Evolutionary conservation across 2,329 filamentous ascomycete genomes (phyloP), one percentile per base, ranked within the genome.

Genomic region (Myriosclerotinia scirpicola): DNA sequence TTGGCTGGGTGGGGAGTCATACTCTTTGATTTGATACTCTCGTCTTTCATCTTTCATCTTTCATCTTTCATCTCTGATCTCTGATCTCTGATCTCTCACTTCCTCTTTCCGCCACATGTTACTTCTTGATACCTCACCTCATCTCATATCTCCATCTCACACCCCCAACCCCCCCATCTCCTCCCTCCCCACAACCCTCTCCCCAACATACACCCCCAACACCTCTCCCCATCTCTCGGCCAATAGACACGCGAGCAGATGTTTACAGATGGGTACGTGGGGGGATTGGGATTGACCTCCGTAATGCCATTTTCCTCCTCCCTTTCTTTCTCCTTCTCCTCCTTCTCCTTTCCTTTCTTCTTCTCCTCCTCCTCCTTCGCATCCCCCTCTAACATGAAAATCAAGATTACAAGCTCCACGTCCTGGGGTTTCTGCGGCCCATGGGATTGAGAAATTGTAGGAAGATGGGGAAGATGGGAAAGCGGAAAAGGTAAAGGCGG

Each of bases 171-270:
- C 93, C 17, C 88, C 92, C 77, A 91, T 82, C 77, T 94, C 91
- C 70, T 89, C 87, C 68, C 80, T 81, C 34, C 81, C 80, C 20
- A 90, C 82, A 52, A 75, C 73, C 73, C 80, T 81, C 71, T 85
- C 82, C 67, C 84, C 81, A 20, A 90, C 81, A 72, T 84, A 85
- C 0, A 73, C 73, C 5, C 81, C 83, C 71, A 95, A 83, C 38
- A 87, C 76, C 3, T 69, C 77, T 0, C 75, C 76, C 80, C 91
- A 93, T 56, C 82, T 81, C 76, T 92, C 88, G 7, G 83, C 88
- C 65, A 98, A 77, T 52, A 94, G 78, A 76, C 91, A 96, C 1
- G 94, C 94, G 20, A 98, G 83, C 6, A 98, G 78, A 78, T 99
- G 94, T 79, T 97, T 97, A 77, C 94, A 99, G 65, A 79, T 91